Evolutionary conservation across 148 eudicot species (phyloP), one percentile per base, ranked within the genome.

Genomic region (Vaccinium corymbosum): DNA sequence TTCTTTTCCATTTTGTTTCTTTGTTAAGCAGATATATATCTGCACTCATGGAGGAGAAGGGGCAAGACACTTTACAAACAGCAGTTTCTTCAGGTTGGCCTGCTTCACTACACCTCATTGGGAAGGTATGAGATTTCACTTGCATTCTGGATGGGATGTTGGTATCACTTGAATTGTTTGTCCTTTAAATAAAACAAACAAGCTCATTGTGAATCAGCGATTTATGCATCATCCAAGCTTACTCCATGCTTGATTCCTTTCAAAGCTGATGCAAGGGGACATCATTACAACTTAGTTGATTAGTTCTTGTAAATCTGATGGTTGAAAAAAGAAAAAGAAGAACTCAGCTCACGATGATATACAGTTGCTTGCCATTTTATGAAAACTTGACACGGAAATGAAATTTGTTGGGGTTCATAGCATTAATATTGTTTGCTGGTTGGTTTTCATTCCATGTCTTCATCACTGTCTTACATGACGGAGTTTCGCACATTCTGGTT

Each of bases 71-170:
- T 90, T 90, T 97, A 87, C 91, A 90, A 86, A 86, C 85, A 56
- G 95, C 98, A 82, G 83, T 93, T 88, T 91, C 91, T 49, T 93
- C 94, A 57, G 95, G 94, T 70, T 94, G 99, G 99, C 99, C 99
- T 84, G 95, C 97, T 49, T 94, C 99, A 55, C 86, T 97, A 68
- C 99, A 97, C 91, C 89, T 97, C 71, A 97, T 97, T 88, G 99
- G 99, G 89, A 97, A 97, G 98, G 98, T 97, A 92, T 55, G 73
- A 11, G 14, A 3, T 25, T 49, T 20, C 46, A 55, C 80, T 48
- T 82, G 53, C 70, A 72, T 73, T 11, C 56, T 6, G 20, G 70
- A 27, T 80, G 32, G 49, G 64, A 35, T 57, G 51, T 80, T 59
- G 70, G 19, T 42, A 38, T 57, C 71, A 42, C 35, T n/a, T 53